phyloP scores from a whole-genome alignment of 805 yeast genomes.

The Torulaspora maleeae region DNA sequence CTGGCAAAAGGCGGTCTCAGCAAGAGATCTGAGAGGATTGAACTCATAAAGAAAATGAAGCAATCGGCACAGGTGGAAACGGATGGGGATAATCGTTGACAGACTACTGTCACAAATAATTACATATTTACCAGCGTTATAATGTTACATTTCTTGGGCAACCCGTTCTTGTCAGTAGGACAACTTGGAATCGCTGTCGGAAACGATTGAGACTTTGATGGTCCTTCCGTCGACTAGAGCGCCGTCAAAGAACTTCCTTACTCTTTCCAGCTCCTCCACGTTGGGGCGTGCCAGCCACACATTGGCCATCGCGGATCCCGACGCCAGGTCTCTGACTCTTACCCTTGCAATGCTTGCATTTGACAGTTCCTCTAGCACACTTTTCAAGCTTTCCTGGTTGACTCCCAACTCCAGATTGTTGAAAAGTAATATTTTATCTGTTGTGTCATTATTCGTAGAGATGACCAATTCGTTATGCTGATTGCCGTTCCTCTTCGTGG shows the following conservation, averaged over 20 bases:
- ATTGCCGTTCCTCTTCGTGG: neutral
- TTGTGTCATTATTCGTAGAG: constrained; percentile 17
- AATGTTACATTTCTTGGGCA: constrained; percentile 5
- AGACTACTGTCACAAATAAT: neutral
- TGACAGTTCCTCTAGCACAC: constrained; percentile 22
- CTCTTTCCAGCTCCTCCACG: constrained; percentile 27
- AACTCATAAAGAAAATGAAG: constrained; percentile 29
- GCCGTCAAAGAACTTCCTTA: constrained; percentile 37
- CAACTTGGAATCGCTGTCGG: constrained; percentile 15
- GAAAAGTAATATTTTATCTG: constrained; percentile 18
- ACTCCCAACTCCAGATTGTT: constrained; percentile 31
- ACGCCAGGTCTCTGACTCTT: constrained; percentile 35
- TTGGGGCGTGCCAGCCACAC: constrained; percentile 33
- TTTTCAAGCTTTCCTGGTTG: constrained; percentile 22
- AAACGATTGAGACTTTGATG: constrained; percentile 34
- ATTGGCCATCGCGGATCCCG: constrained; percentile 41
- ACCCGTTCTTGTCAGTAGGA: constrained; percentile 1
- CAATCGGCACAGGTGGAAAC: constrained; percentile 4
- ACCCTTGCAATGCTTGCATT: constrained; percentile 21
- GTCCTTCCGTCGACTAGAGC: constrained; percentile 47
- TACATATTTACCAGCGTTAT: neutral
- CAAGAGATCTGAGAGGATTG: constrained; percentile 25
- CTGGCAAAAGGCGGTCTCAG: constrained; percentile 21
- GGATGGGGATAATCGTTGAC: neutral
- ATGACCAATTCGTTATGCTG: constrained; percentile 20